These are phyloP conservation scores for Beauveria medogensis DNA, from an alignment of 2,329 filamentous ascomycete species.

Conservation along the genomic window DNA sequence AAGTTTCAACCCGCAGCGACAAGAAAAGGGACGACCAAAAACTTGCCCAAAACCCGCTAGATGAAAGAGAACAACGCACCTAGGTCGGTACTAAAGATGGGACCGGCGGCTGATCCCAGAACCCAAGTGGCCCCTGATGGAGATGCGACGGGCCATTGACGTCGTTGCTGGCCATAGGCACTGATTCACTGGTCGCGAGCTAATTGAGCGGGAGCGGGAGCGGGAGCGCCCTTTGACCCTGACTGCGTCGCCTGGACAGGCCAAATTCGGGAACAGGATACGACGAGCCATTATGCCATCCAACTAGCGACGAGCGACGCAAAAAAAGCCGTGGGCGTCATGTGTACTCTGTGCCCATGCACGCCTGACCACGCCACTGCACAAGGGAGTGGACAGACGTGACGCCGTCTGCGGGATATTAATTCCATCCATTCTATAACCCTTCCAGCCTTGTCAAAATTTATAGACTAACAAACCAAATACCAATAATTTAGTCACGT, in stretches of 20 bases:
- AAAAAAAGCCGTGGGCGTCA: background rate
- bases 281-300: background rate
- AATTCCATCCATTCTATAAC: background rate
- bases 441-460: background rate
- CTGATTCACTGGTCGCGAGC: too few relatives aligned
- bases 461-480: too few relatives aligned
- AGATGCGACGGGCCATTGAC: background rate
- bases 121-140: background rate
- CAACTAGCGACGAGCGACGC: background rate
- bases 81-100: background rate
- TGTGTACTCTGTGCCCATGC: constrained; percentile 1
- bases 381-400: background rate
- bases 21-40: background rate
- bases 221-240: background rate
- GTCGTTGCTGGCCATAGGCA: background rate
- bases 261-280: background rate
- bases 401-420: background rate
- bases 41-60: background rate
- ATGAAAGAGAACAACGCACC: background rate
- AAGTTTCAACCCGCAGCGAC: background rate
- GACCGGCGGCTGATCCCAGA: background rate
- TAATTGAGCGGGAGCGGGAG: background rate
- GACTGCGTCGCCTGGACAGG: background rate
- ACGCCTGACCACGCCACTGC: constrained; percentile 6
- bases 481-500: background rate